These are phyloP conservation scores for Quercus engelmannii DNA, from an alignment of 306 rosid genomes.

Conservation along the genomic window DNA sequence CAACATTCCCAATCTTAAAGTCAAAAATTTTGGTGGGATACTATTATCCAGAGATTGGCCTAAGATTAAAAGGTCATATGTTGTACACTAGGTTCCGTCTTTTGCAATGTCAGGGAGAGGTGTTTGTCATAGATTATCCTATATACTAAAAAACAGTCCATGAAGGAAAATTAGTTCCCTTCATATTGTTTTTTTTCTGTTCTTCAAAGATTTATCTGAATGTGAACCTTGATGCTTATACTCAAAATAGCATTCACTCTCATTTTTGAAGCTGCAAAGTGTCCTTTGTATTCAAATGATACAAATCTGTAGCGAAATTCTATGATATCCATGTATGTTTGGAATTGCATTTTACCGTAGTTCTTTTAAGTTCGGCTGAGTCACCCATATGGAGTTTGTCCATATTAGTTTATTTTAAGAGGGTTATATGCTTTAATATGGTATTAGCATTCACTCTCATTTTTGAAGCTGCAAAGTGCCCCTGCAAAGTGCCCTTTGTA, in stretches of 20 bases:
- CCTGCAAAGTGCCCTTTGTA: not conserved
- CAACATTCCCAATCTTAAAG: not conserved
- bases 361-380: no score
- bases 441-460: not conserved
- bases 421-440: not conserved
- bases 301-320: no score
- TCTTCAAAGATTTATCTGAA: no score
- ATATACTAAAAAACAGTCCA: not conserved
- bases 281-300: not conserved
- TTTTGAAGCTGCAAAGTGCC: not conserved
- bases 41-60: not conserved
- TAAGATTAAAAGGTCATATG: no score
- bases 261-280: not conserved
- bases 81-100: no score
- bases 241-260: not conserved
- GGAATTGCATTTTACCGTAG: no score
- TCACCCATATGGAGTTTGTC: no score
- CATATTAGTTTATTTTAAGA: not conserved
- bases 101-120: no score
- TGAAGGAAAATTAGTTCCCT: not conserved
- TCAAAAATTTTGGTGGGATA: not conserved
- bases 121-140: no score
- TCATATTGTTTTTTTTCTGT: not conserved
- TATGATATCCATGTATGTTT: no score
- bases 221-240: not conserved